A percentile compares a stretch with the other conserved stretches of the same genome.
Conservation (phyloP, 2,329 filamentous ascomycete species). For the Zasmidium cellare region DNA sequence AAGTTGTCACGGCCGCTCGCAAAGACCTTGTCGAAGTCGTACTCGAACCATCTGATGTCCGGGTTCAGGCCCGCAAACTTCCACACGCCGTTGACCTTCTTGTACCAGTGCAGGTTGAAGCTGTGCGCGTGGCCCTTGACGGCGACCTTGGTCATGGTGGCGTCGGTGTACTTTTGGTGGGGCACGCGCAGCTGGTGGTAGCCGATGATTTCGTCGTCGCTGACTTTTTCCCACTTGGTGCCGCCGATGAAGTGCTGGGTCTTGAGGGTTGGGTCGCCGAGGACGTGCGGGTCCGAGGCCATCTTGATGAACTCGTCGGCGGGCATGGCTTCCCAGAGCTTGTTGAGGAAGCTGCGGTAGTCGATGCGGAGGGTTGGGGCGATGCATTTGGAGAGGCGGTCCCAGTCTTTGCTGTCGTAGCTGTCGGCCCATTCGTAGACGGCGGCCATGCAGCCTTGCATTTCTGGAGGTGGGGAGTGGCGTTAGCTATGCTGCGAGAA, state of each 20-base stretch:
- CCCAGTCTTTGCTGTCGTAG: slow-evolving; percentile 68
- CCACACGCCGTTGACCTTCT: slow-evolving; percentile 59
- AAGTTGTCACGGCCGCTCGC: slow-evolving; percentile 48
- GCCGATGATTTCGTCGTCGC: slow-evolving; percentile 49
- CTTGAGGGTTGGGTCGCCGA: slow-evolving; percentile 56
- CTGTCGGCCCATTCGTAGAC: slow-evolving; percentile 65
- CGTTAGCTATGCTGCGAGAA: neutral
- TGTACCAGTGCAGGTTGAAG: slow-evolving; percentile 56
- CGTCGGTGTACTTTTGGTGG: slow-evolving; percentile 57
- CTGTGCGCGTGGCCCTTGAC: slow-evolving; percentile 60
- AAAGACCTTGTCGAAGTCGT: slow-evolving; percentile 58
- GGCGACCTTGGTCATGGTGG: slow-evolving; percentile 45
- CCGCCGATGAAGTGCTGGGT: slow-evolving; percentile 60
- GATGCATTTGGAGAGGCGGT: slow-evolving; percentile 60
- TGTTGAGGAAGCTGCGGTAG: slow-evolving; percentile 61
- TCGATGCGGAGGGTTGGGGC: slow-evolving; percentile 66
- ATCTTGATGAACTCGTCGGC: slow-evolving; percentile 55
- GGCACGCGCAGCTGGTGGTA: slow-evolving; percentile 61
- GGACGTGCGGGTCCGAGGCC: slow-evolving; percentile 53
- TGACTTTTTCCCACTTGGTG: slow-evolving; percentile 53
- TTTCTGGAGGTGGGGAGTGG: slow-evolving; percentile 26
- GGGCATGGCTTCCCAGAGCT: slow-evolving; percentile 58
- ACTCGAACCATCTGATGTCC: slow-evolving; percentile 57
- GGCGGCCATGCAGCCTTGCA: slow-evolving; percentile 41
- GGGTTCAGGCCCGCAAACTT: slow-evolving; percentile 58